Percentiles rank a stretch among this genome's conserved stretches.
Conservation (phyloP, 345 rosid species). For the Reutealis trisperma region DNA sequence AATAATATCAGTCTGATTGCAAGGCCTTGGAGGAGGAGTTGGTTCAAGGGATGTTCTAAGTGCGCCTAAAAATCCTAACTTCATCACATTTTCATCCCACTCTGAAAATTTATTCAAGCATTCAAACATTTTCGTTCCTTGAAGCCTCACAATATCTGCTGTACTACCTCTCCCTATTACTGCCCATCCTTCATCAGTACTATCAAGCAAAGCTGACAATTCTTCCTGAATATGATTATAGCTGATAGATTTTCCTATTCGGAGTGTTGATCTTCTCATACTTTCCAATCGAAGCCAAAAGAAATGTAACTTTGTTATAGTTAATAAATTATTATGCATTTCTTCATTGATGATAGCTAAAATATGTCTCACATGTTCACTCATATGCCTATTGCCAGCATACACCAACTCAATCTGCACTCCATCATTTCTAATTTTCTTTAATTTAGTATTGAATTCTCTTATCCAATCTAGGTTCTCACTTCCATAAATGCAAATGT, state of each 20-base stretch:
- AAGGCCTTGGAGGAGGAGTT: constrained; percentile 26
- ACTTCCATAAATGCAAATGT: constrained; percentile 65
- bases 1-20: constrained; percentile 41
- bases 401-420: constrained; percentile 54
- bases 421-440: constrained; percentile 37
- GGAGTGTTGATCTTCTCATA: constrained; percentile 54
- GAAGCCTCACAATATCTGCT: constrained; percentile 35
- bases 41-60: constrained; percentile 44
- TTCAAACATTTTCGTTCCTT: constrained; percentile 39
- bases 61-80: constrained; percentile 55
- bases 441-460: constrained; percentile 42
- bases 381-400: constrained; percentile 43
- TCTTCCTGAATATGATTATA: constrained; percentile 47
- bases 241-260: constrained; percentile 26
- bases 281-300: constrained; percentile 75
- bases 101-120: constrained; percentile 41
- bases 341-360: constrained; percentile 35
- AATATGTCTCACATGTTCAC: constrained; percentile 27
- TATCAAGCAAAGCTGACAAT: constrained; percentile 49
- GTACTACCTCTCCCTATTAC: constrained; percentile 51
- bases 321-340: constrained; percentile 29
- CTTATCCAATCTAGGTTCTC: constrained; percentile 49
- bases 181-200: constrained; percentile 56
- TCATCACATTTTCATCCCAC: constrained; percentile 52
- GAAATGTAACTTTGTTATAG: constrained; percentile 44